These are phyloP conservation scores for Sideroxylon spinosum DNA, from an alignment of 179 eudicot species.

Conservation along the genomic window DNA sequence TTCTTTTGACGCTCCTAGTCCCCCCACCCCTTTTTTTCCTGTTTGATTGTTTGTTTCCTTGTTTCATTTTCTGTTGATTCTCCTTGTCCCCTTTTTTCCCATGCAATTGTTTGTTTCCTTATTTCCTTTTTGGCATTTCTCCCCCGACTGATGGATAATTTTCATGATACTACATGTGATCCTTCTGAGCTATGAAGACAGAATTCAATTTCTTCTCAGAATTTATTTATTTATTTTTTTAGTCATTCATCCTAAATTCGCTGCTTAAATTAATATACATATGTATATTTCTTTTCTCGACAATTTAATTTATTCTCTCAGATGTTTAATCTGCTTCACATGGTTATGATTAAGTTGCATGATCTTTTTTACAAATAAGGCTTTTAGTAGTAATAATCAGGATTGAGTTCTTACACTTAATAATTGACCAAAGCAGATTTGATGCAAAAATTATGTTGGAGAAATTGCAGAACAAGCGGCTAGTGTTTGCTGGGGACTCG, in stretches of 20 bases:
- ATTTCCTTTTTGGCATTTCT: neutral
- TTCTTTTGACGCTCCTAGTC: neutral
- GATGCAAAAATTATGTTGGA: conserved; percentile 66
- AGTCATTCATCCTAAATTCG: neutral
- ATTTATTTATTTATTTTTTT: neutral
- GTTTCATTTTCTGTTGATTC: neutral
- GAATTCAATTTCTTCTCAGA: neutral
- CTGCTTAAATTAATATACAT: too few species aligned
- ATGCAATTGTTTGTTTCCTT: neutral
- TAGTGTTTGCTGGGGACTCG: conserved; percentile 85
- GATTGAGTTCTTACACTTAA: neutral
- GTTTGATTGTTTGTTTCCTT: neutral
- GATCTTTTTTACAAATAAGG: too few species aligned
- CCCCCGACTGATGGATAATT: neutral
- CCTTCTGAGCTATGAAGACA: neutral
- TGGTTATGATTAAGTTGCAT: neutral
- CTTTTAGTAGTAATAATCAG: too few species aligned
- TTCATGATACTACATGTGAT: neutral
- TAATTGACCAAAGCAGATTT: conserved; percentile 43
- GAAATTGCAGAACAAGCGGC: conserved; percentile 61
- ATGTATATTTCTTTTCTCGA: too few species aligned
- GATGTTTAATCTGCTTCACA: neutral
- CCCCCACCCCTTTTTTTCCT: neutral
- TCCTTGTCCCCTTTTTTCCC: neutral
- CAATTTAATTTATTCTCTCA: too few species aligned